Evolutionary conservation across 2,329 filamentous ascomycete genomes (phyloP).

Genomic region (Epichloe elymi): DNA sequence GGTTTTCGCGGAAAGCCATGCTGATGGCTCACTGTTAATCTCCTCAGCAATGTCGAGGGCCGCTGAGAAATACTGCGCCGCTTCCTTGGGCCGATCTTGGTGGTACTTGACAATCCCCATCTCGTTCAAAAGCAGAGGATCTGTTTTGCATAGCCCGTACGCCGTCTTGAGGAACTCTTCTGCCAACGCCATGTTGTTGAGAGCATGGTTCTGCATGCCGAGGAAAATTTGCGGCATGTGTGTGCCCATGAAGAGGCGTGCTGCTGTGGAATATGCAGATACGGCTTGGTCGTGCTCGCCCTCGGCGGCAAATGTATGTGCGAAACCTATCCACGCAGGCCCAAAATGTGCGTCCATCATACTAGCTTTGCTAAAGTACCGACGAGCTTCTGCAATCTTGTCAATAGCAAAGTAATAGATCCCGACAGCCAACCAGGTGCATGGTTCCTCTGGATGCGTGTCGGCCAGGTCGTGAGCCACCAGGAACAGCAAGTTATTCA

Average conservation of each 20-base stretch:
- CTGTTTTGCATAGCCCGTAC: conserved; percentile 67
- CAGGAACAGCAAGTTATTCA: conserved; percentile 81
- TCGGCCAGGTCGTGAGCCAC: conserved; percentile 88
- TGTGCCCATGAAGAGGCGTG: conserved; percentile 88
- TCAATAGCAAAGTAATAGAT: conserved; percentile 86
- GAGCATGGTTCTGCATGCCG: conserved; percentile 94
- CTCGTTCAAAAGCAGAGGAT: conserved; percentile 87
- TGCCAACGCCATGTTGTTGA: conserved; percentile 88
- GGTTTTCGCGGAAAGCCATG: conserved; percentile 72
- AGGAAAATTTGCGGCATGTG: conserved; percentile 92
- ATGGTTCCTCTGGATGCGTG: conserved; percentile 78
- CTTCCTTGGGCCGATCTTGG: conserved; percentile 63
- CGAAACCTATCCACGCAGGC: conserved; percentile 96
- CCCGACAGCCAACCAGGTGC: conserved; percentile 87
- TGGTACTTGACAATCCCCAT: conserved; percentile 94
- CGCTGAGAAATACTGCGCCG: conserved; percentile 63
- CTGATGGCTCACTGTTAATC: conserved; percentile 67
- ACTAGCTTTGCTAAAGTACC: conserved; percentile 94
- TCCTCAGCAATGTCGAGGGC: conserved; percentile 68
- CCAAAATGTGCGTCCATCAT: conserved; percentile 97
- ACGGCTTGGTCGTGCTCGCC: conserved; percentile 98
- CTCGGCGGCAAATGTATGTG: conserved; percentile 94
- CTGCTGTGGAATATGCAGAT: conserved; percentile 91
- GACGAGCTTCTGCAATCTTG: conserved; percentile 82
- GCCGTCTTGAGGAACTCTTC: conserved; percentile 91